Percentiles rank a stretch among this genome's conserved stretches.
phyloP scores from a whole-genome alignment of 2,329 filamentous ascomycete species.

The Botryotinia globosa region DNA sequence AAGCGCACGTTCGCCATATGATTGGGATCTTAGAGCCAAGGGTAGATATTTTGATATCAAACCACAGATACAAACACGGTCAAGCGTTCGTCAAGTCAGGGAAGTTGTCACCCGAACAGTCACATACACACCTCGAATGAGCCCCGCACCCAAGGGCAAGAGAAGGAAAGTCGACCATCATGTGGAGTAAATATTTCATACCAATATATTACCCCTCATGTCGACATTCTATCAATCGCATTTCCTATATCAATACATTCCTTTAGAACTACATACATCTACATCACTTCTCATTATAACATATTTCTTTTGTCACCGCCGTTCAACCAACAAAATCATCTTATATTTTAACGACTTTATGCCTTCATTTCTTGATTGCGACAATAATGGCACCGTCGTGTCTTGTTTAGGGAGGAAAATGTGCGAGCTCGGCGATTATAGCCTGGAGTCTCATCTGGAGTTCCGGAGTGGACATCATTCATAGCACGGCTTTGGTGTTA shows the following conservation, averaged over 20 bases:
- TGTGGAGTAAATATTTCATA: slow-evolving; percentile 39
- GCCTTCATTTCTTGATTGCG: slow-evolving; percentile 33
- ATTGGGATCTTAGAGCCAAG: slow-evolving; percentile 74
- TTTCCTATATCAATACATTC: neutral
- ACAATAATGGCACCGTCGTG: slow-evolving; percentile 25
- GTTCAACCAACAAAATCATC: neutral
- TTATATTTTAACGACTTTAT: slow-evolving; percentile 34
- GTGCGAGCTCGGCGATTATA: slow-evolving; percentile 11
- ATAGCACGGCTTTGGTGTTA: slow-evolving; percentile 14
- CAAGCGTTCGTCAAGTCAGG: slow-evolving; percentile 68
- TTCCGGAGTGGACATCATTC: slow-evolving; percentile 13
- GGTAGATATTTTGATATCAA: slow-evolving; percentile 58
- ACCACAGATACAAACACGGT: slow-evolving; percentile 54
- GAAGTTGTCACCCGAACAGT: slow-evolving; percentile 94
- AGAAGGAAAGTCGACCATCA: slow-evolving; percentile 64
- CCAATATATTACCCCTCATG: slow-evolving; percentile 1
- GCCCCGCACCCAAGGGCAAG: slow-evolving; percentile 89
- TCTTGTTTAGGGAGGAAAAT: slow-evolving; percentile 22
- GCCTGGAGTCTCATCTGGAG: slow-evolving; percentile 20
- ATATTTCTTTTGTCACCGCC: slow-evolving; percentile 15
- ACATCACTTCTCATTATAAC: slow-evolving; percentile 13
- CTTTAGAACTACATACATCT: slow-evolving; percentile 5
- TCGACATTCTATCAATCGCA: slow-evolving; percentile 1
- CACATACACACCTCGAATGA: slow-evolving; percentile 83
- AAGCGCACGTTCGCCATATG: slow-evolving; percentile 66